Base-by-base conservation (phyloP, 306 rosid species). In the Cicer chorassanicum region DNA sequence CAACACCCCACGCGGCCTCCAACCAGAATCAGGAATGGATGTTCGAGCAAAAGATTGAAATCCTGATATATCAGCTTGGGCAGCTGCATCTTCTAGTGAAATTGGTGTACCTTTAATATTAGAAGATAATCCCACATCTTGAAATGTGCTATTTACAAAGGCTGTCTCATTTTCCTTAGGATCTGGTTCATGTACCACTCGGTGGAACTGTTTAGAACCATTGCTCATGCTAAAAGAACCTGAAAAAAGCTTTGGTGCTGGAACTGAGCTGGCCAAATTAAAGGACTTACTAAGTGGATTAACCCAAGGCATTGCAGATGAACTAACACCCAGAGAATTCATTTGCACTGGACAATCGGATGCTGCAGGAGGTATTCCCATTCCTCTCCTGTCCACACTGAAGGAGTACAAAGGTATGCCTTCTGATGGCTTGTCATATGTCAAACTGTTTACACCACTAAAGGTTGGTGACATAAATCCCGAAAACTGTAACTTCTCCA, bases 101-200 rank as follows among this genome's bases (percentile, higher is more conserved):
- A 81, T 63, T 63, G 93, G 78, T 68, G 85, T 50, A 78, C 92
- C 85, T 87, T 91, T 90, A 53, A 63, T 43, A 68, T 87, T 54
- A 69, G 85, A 72, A 53, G 95, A 81, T 76, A 80, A 75, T 72
- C 93, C 97, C 66, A 74, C 72, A 61, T 91, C 97, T 81, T 88
- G 96, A 86, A 86, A 82, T 78, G 87, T 88, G 82, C 82, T 80
- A 83, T 67, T 87, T 62, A 70, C 68, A 83, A 81, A 85, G 34
- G 87, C 70, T 46, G 90, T 77, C 53, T 94, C 98, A 85, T 70
- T 90, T 73, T 94, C 98, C 82, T 87, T 86, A 53, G 92, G 86
- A 83, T 94, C 98, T 78, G 98, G 98, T 84, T 94, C 98, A 71
- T 94, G 98, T 54, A 94, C 97, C 56, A 91, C 98, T 86, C 96